A percentile compares a stretch with the other conserved stretches of the same genome.
These are phyloP conservation scores for Capsicum baccatum DNA, from an alignment of 257 asterid genomes.

Conservation along the genomic window DNA sequence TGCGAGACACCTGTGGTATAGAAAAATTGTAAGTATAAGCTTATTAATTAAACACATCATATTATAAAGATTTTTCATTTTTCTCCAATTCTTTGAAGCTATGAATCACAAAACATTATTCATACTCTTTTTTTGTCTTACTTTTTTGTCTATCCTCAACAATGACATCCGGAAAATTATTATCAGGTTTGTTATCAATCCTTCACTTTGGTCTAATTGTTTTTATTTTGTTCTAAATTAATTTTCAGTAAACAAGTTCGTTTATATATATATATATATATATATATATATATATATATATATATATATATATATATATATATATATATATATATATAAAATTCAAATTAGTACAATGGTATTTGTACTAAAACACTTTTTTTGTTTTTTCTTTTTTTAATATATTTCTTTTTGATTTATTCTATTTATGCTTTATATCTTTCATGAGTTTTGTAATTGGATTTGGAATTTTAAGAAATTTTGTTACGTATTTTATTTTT, in stretches of 20 bases:
- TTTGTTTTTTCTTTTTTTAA: too few relatives aligned
- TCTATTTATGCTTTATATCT: too few relatives aligned
- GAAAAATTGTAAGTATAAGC: background rate
- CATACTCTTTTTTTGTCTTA: background rate
- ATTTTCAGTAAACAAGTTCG: background rate
- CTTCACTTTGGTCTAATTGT: too few relatives aligned
- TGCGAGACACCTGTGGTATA: too few relatives aligned
- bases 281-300: background rate
- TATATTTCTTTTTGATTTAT: too few relatives aligned
- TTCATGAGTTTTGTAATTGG: too few relatives aligned
- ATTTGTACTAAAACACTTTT: background rate
- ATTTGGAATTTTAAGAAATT: too few relatives aligned
- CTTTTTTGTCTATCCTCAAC: background rate
- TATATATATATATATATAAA: background rate
- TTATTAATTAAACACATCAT: background rate
- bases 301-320: background rate
- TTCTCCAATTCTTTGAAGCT: background rate
- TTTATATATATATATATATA: background rate
- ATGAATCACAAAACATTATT: conserved; percentile 19
- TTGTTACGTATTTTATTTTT: too few relatives aligned
- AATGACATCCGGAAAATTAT: background rate
- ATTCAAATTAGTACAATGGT: background rate
- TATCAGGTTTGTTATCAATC: background rate
- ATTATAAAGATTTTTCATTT: background rate
- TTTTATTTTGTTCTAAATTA: background rate